Evolutionary conservation across 1,284 basidiomycete species (phyloP), one percentile per base, ranked within the genome.

Genomic region (Austroboletus niveus): DNA sequence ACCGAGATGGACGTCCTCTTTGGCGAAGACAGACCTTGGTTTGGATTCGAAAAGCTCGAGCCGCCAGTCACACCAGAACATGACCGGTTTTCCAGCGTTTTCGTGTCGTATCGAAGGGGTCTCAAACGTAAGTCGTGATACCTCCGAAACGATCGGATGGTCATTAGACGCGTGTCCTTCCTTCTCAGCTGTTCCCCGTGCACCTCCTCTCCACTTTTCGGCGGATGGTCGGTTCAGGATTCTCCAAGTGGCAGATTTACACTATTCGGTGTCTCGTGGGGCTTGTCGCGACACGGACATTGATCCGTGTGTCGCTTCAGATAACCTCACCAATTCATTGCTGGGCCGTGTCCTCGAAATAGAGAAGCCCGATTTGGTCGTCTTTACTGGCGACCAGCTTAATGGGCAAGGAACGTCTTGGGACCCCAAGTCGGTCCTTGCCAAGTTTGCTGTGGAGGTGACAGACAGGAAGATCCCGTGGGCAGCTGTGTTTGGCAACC

Each of bases 401-500:
- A 94, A 94, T 55, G 92, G 92, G 0, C 94, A 98, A 66, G 79
- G 80, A 1, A 92, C 90, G 0, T 85, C 87, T 0, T 98, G 94
- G 89, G 93, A 97, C 58, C 77, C 87, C 4, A 82, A 85, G 57
- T 89, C 86, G 4, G 89, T 95, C 2, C 74, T 98, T 5, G 87
- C 94, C 4, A 96, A 96, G 69, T 95, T 94, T 62, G 85, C 92
- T 0, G 76, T 76, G 17, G 84, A 84, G 0, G 87, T 92, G 5
- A 89, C 89, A 10, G 79, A 85, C 12, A 81, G 87, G 24, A 70
- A 78, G 43, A 89, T 97, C 31, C 88, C 94, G 0, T 99, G 94
- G 92, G 84, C 91, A 3, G 89, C 87, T 0, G 81, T 98, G 6
- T 92, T 97, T 65, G 92, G 95, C 3, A 98, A 99, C 63, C 95